These are phyloP conservation scores for Geranium incanum DNA, from an alignment of 441 rosid species.

Conservation along the genomic window DNA sequence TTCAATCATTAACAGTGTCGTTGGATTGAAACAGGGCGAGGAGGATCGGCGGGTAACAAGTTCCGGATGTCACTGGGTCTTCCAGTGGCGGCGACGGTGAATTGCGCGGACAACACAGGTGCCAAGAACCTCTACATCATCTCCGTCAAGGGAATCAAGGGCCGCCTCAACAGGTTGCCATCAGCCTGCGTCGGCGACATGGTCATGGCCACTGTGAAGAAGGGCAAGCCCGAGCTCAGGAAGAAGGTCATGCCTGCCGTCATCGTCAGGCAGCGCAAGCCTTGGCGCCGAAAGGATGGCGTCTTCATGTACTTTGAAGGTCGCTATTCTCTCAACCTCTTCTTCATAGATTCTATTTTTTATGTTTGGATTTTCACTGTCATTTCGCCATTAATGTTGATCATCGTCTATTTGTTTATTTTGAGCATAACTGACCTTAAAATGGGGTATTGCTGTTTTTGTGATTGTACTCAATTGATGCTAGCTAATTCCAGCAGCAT, in stretches of 20 bases:
- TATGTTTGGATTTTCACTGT: too few relatives aligned
- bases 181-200: background rate
- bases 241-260: constrained; percentile 1
- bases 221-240: background rate
- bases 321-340: background rate
- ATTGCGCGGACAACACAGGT: constrained; percentile 18
- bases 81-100: constrained; percentile 22
- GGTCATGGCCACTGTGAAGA: background rate
- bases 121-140: background rate
- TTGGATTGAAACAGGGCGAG: background rate
- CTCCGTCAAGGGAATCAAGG: background rate
- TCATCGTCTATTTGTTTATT: too few relatives aligned
- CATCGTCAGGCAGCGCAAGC: constrained; percentile 5
- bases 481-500: too few relatives aligned
- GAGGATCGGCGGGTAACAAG: constrained; percentile 23
- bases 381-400: too few relatives aligned
- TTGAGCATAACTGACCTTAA: too few relatives aligned
- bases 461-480: too few relatives aligned
- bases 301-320: constrained; percentile 1
- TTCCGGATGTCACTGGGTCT: constrained; percentile 26
- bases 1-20: background rate
- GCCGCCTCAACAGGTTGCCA: background rate
- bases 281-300: background rate
- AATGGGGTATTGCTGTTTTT: too few relatives aligned
- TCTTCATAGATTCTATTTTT: too few relatives aligned